A percentile compares a stretch with the other conserved stretches of the same genome.
Conservation (phyloP, 202 grass and related monocot genomes). For the Eragrostis tef region DNA sequence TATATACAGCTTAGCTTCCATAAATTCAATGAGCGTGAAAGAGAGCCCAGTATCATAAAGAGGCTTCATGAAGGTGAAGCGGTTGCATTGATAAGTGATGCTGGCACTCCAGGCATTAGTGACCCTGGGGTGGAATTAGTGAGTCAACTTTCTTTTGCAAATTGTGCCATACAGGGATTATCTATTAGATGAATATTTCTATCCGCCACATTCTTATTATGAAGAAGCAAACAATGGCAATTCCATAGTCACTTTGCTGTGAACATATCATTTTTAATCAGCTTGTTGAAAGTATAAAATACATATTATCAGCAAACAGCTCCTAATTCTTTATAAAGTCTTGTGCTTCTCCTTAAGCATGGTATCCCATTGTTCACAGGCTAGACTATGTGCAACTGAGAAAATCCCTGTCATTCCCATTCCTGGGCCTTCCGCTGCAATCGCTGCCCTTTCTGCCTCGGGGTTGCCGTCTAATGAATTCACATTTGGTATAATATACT, state of each 20-base stretch:
- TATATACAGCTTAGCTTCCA: slow-evolving; percentile 83
- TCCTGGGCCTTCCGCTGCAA: slow-evolving; percentile 78
- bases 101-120: slow-evolving; percentile 91
- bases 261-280: slow-evolving; percentile 25
- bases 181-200: background rate
- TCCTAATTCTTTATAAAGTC: background rate
- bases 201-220: background rate
- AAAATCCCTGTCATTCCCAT: slow-evolving; percentile 82
- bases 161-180: background rate
- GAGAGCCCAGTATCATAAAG: slow-evolving; percentile 80
- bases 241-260: background rate
- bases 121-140: slow-evolving; percentile 89
- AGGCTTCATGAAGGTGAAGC: slow-evolving; percentile 88
- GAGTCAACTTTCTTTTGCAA: slow-evolving; percentile 36
- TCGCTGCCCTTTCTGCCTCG: slow-evolving; percentile 87
- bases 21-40: slow-evolving; percentile 90
- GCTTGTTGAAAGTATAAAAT: slow-evolving; percentile 20
- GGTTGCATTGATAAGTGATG: slow-evolving; percentile 92
- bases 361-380: slow-evolving; percentile 53
- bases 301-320: slow-evolving; percentile 16
- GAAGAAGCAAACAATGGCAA: slow-evolving; percentile 1
- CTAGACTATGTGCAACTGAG: slow-evolving; percentile 75
- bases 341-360: slow-evolving; percentile 19
- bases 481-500: slow-evolving; percentile 73
- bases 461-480: slow-evolving; percentile 86